Evolutionary conservation across 345 rosid species (phyloP), one percentile per base, ranked within the genome.

Genomic region (Erucastrum elatum): DNA sequence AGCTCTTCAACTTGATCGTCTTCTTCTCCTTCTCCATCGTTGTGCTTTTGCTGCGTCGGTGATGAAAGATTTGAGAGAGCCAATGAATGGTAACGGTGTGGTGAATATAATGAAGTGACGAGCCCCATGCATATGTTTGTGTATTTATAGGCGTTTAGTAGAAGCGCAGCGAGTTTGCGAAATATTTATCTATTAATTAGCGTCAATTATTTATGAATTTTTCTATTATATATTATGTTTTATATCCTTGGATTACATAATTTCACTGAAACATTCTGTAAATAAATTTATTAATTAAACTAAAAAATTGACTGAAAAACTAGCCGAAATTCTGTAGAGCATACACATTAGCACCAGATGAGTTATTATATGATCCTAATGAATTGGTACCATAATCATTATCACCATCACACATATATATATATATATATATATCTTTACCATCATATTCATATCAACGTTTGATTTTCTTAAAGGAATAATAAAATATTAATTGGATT

Each of bases 1-100:
- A 88, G 71, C 89, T 87, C 83, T 5, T 77, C 71, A 88, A 81
- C 17, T 64, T 68, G 34, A 85, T 21, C 21, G 21, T 21, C 21
- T 21, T 21, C 21, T 21, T 21, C 21, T 21, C 0, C 53, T 1
- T 46, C 53, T 46, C 72, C 74, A 76, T 75, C 46, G 64, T 74
- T 26, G 3, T 5, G n/a, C 33, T 13, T 49, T 44, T 21, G 16
- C 3, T 46, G 53, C 53, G 68, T 11, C 1, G 39, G 27, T 3
- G 41, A 37, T 11, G 53, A 46, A 46, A 46, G 6, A 46, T 12
- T 2, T 12, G 5, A 44, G 51, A 12, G 51, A 44, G 53, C 15
- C 15, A 46, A 6, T 12, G 53, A 13, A 4, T 4, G 4, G 53
- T 0, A 46, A 12, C 2, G n/a, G 15, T 35, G 2, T 21, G 21